Base-by-base conservation (phyloP, 2,329 filamentous ascomycete species). In the Coniochaeta prunicola region DNA sequence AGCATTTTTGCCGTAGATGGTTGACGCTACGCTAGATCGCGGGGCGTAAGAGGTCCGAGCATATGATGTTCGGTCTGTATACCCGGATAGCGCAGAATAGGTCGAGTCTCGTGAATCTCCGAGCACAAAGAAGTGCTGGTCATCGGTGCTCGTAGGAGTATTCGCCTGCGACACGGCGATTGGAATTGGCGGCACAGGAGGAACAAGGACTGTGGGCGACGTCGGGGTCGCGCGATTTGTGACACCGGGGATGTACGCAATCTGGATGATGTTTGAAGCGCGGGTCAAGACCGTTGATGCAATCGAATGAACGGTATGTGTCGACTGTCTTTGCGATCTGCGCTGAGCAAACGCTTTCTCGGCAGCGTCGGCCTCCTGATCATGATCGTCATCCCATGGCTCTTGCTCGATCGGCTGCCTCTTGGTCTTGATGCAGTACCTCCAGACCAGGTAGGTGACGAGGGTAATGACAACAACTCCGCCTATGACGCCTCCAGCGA, bases 191-290 rank as follows among this genome's bases (percentile, higher is more conserved):
- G 94, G 94, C 4, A 99, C 92, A 0, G 93, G 93, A n/a, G 92
- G 92, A 4, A 96, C 89, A 56, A 93, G 82, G 21, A 91, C 77
- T 40, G 85, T 86, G 3, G 91, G 90, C 0, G 91, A 93, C n/a
- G 89, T 87, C 5, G 90, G 89, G 8, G 88, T 87, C 13, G 92
- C 92, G 65, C 93, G 85, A 76, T 97, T 97, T 61, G 91, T 97
- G 67, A 97, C 92, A 61, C 94, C 94, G 15, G 94, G 94, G 64
- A 99, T 97, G 73, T 97, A 99, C 59, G 94, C 94, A 74, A 99
- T 99, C 76, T 97, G 94, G 68, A 99, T 99, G 71, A 99, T 93
- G 77, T 99, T 99, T 68, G 94, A 97, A 55, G 94, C 94, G 62
- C 94, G 87, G 19, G 94, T 97, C 61, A 97, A 83, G 60, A 97